phyloP scores from a whole-genome alignment of 768 basidiomycete species.

The Termitomyces sp. region DNA sequence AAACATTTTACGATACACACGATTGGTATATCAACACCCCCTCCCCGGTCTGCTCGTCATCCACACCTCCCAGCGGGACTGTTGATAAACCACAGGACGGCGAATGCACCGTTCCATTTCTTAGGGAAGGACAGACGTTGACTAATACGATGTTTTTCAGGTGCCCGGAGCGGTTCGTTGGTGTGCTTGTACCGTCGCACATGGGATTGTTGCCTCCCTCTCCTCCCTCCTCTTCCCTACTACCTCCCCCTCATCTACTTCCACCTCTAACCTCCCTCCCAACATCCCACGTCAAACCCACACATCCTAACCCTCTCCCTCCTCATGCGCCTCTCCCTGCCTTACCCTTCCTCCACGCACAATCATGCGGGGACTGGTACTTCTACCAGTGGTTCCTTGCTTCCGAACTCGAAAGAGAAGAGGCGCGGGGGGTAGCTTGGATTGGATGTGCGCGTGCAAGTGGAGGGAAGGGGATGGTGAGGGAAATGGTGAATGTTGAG shows the following conservation, averaged over 20 bases:
- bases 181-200: slow-evolving; percentile 30
- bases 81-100: background rate
- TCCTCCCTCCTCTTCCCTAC: background rate
- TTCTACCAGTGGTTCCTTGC: slow-evolving; percentile 55
- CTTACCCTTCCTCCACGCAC: background rate
- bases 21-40: slow-evolving; percentile 45
- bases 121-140: slow-evolving; percentile 57
- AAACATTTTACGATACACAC: slow-evolving; percentile 49
- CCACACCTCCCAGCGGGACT: background rate
- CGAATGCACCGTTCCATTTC: slow-evolving; percentile 29
- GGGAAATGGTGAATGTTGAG: slow-evolving; percentile 10
- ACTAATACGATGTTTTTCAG: slow-evolving; percentile 48
- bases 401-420: slow-evolving; percentile 17
- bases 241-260: background rate
- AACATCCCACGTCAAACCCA: too few relatives aligned
- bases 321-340: slow-evolving; percentile 8
- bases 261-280: background rate
- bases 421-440: slow-evolving; percentile 19
- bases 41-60: too few relatives aligned
- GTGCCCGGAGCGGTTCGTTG: slow-evolving; percentile 43
- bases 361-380: slow-evolving; percentile 43
- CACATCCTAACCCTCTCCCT: background rate
- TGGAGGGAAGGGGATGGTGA: background rate
- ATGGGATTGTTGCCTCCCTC: slow-evolving; percentile 4
- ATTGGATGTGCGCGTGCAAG: slow-evolving; percentile 6